Evolutionary conservation across 2,329 filamentous ascomycete species (phyloP).

Genomic region (Neoascochyta sp.): DNA sequence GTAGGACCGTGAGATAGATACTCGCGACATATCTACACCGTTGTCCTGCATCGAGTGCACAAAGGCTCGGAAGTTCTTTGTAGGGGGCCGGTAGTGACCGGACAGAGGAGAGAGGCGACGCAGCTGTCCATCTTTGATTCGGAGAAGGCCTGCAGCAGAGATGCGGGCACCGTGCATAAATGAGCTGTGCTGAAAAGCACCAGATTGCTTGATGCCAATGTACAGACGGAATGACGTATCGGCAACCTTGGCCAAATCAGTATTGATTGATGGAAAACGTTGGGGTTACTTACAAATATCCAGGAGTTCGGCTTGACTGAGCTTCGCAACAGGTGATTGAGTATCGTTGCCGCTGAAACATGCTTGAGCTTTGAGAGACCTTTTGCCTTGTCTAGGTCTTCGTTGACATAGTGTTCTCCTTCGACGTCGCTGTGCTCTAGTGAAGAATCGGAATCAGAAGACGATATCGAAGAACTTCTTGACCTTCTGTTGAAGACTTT

Average conservation of each 20-base stretch:
- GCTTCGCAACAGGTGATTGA: constrained; percentile 74
- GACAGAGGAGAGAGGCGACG: constrained; percentile 63
- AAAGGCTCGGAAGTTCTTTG: constrained; percentile 79
- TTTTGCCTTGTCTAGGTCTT: constrained; percentile 59
- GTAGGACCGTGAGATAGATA: constrained; percentile 78
- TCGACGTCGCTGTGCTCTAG: constrained; percentile 56
- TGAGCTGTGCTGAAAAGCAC: constrained; percentile 85
- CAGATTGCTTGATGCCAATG: constrained; percentile 83
- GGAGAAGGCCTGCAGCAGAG: constrained; percentile 77
- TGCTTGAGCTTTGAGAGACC: constrained; percentile 62
- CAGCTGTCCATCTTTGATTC: constrained; percentile 77
- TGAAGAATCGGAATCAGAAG: constrained; percentile 33
- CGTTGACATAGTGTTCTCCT: constrained; percentile 62
- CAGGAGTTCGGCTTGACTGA: constrained; percentile 83
- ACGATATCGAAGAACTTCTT: constrained; percentile 19
- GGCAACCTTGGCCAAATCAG: constrained; percentile 48
- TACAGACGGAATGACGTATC: constrained; percentile 83
- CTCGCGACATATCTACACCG: constrained; percentile 73
- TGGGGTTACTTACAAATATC: constrained; percentile 65
- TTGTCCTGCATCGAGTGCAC: constrained; percentile 67
- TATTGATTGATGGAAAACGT: background rate
- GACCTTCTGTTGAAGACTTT: constrained; percentile 13
- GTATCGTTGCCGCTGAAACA: constrained; percentile 66
- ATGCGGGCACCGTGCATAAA: constrained; percentile 83
- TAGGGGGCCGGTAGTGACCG: constrained; percentile 82